Conservation (phyloP, 352 stramenopile genomes). For the Globisporangium spiculum region DNA sequence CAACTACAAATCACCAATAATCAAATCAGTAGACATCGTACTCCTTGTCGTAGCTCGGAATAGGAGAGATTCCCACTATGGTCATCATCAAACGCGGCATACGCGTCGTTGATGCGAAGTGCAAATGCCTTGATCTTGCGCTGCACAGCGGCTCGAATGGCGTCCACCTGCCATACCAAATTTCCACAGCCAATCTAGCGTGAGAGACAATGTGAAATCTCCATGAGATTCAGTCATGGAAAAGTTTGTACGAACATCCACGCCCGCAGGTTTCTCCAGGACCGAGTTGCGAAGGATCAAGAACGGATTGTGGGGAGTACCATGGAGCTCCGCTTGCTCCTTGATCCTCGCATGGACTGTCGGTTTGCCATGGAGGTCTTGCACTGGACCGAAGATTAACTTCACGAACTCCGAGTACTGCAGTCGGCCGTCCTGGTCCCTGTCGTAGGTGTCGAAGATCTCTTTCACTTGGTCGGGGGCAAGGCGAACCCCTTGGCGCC, state of each 20-base stretch:
- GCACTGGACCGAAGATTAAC: slow-evolving; percentile 34
- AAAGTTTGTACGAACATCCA: background rate
- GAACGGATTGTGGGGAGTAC: slow-evolving; percentile 25
- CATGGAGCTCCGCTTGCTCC: slow-evolving; percentile 6
- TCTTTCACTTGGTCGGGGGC: slow-evolving; percentile 31
- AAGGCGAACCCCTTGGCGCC: slow-evolving; percentile 39
- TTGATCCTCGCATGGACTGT: slow-evolving; percentile 10
- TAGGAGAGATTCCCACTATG: slow-evolving; percentile 56
- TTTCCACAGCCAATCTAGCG: background rate
- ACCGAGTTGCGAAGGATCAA: slow-evolving; percentile 31
- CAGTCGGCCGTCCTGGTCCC: slow-evolving; percentile 36
- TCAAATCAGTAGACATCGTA: slow-evolving; percentile 10
- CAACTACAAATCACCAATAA: background rate
- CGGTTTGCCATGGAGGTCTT: slow-evolving; percentile 16
- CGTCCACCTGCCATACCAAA: slow-evolving; percentile 22
- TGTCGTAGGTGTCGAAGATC: slow-evolving; percentile 39
- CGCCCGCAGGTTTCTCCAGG: slow-evolving; percentile 13
- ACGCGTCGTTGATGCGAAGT: slow-evolving; percentile 44
- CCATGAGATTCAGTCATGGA: background rate
- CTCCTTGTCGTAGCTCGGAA: slow-evolving; percentile 41
- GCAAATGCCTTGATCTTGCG: slow-evolving; percentile 41
- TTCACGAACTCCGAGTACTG: slow-evolving; percentile 48
- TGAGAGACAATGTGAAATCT: background rate
- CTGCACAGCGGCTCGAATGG: slow-evolving; percentile 34
- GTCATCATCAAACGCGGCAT: slow-evolving; percentile 51